Percentiles rank a stretch among this genome's conserved stretches.
Evolutionary conservation across 169 alveolate species (phyloP).

Genomic region (Plasmodium knowlesi): DNA sequence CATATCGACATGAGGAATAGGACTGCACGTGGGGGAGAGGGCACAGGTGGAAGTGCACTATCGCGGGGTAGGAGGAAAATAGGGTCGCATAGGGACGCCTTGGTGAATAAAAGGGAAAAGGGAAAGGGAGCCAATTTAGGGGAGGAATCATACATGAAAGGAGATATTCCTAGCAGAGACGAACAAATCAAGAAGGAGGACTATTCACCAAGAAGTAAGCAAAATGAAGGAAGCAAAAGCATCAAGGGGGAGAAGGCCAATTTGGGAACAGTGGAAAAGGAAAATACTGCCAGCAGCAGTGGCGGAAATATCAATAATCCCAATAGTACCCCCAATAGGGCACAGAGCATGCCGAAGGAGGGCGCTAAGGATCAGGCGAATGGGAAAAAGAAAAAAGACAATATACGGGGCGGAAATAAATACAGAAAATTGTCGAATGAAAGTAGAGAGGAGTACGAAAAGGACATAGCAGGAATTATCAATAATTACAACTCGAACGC

Average conservation of each 20-base stretch:
- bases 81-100: not conserved
- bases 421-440: not conserved
- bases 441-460: slow-evolving; percentile 52
- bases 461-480: slow-evolving; percentile 40
- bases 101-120: not conserved
- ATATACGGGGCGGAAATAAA: not conserved
- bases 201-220: not conserved
- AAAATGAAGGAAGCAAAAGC: not conserved
- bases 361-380: not conserved
- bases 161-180: not conserved
- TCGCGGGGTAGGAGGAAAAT: not conserved
- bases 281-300: not conserved
- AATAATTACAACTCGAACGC: slow-evolving; percentile 48
- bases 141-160: not conserved
- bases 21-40: not conserved
- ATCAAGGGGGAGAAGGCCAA: not conserved
- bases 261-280: not conserved
- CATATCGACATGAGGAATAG: not conserved
- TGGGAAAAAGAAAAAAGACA: slow-evolving; percentile 33
- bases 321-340: not conserved
- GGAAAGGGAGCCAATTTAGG: not conserved
- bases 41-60: not conserved
- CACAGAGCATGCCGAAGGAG: not conserved
- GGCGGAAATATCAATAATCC: not conserved
- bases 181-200: not conserved